Evolutionary conservation across 805 yeast species (phyloP).

Genomic region (Hemisphaericaspora nanyangensis): DNA sequence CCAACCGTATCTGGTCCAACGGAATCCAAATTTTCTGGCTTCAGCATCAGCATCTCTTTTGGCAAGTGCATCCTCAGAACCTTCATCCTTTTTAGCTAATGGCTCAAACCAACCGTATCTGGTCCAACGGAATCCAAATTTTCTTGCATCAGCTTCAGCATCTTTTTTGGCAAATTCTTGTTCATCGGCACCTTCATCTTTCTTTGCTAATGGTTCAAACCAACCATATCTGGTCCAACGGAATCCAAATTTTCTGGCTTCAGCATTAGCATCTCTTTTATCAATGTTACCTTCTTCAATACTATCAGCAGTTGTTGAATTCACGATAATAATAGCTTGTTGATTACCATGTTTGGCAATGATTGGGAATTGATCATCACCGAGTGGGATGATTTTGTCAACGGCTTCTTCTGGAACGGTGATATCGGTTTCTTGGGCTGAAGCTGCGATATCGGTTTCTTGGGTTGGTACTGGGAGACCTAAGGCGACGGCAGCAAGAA

Average conservation of each 20-base stretch:
- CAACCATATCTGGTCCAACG: constrained; percentile 2
- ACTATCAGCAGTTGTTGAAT: not conserved
- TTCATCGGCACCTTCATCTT: too few relatives aligned
- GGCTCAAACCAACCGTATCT: constrained; percentile 4
- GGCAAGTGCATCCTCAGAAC: not conserved
- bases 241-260: not conserved
- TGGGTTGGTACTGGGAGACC: not conserved
- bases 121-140: constrained; percentile 3
- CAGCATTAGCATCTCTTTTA: not conserved
- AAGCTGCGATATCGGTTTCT: not conserved
- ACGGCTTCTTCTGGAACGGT: constrained; percentile 5
- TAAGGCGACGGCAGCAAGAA: not conserved
- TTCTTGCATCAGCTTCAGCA: not conserved
- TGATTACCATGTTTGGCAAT: not conserved
- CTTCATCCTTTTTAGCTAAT: not conserved
- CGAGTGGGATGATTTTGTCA: constrained; percentile 1
- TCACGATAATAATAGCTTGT: constrained; percentile 2
- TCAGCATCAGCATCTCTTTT: constrained; percentile 6
- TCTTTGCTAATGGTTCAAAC: constrained; percentile 6
- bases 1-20: constrained; percentile 3
- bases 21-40: not conserved
- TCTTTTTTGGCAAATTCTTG: not conserved
- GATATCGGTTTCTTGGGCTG: not conserved
- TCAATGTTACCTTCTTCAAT: not conserved
- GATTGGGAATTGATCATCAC: not conserved